Evolutionary conservation across 176 grass and related monocot genomes (phyloP), one percentile per base, ranked within the genome.

Genomic region (Secale cereale): DNA sequence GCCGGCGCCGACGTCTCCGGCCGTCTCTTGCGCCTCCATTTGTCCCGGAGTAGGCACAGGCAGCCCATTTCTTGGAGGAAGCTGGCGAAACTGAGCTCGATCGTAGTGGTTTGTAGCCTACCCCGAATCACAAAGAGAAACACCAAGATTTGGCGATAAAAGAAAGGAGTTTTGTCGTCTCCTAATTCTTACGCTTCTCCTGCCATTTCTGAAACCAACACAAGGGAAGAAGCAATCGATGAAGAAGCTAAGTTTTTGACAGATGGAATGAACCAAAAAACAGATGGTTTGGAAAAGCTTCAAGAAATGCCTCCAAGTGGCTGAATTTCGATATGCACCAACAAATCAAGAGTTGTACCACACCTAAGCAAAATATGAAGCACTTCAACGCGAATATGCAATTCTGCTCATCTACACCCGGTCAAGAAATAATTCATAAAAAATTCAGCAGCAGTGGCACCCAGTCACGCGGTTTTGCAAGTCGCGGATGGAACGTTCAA

Each of bases 41-140:
- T 66, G 79, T 27, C 48, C 15, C n/a, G 39, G 81, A 85, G 88
- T 54, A 83, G 39, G 31, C 82, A 25, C 2, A 88, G 32, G 10
- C 86, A 88, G 45, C 78, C 76, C 89, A 91, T 91, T 91, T 82
- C 86, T 82, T 43, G 25, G 75, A 83, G 3, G 7, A 29, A 73
- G 54, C 46, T 37, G 29, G 32, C 32, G 20, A n/a, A 45, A 30
- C 33, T 67, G 20, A 10, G 48, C 30, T 77, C 26, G 67, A 76
- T 26, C 37, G 36, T 26, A 26, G 10, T 7, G 8, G 31, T 68
- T 33, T 33, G 30, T 67, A 35, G 3, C 65, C 65, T 67, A 67
- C 48, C 17, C 71, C 71, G 4, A 10, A 9, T 29, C 29, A 67
- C 78, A 76, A 30, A 68, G 32, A 17, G 60, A 76, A 67, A 59